phyloP scores from a whole-genome alignment of 2,329 filamentous ascomycete species.

The Coniochaeta sp. region DNA sequence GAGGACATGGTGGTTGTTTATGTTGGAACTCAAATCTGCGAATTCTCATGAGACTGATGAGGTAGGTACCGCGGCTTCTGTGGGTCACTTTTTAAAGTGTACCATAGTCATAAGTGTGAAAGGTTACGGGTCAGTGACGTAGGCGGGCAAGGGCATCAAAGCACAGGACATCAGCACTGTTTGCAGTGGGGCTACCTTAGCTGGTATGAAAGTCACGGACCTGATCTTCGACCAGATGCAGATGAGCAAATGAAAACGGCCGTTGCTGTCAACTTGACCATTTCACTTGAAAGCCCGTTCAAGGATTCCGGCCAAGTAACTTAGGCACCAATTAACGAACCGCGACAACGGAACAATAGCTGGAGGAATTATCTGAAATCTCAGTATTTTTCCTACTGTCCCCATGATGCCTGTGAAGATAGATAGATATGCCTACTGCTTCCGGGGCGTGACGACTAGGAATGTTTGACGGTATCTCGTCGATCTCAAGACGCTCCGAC shows the following conservation, averaged over 20 bases:
- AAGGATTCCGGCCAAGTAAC: not conserved
- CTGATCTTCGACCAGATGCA: no score
- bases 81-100: not conserved
- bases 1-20: not conserved
- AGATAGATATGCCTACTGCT: not conserved
- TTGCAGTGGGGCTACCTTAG: not conserved
- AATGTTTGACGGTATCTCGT: not conserved
- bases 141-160: not conserved
- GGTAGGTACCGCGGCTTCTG: not conserved
- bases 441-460: not conserved
- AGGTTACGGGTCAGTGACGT: not conserved
- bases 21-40: not conserved
- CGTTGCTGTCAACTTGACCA: not conserved
- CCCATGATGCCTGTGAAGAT: not conserved
- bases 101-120: no score
- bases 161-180: not conserved
- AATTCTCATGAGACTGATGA: no score
- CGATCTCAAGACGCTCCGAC: not conserved
- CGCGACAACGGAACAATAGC: no score
- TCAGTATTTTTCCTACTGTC: not conserved
- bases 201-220: not conserved
- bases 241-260: not conserved
- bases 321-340: not conserved
- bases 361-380: no score
- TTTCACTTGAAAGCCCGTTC: not conserved